Base-by-base conservation (phyloP, 345 rosid species). In the Salix caprea region DNA sequence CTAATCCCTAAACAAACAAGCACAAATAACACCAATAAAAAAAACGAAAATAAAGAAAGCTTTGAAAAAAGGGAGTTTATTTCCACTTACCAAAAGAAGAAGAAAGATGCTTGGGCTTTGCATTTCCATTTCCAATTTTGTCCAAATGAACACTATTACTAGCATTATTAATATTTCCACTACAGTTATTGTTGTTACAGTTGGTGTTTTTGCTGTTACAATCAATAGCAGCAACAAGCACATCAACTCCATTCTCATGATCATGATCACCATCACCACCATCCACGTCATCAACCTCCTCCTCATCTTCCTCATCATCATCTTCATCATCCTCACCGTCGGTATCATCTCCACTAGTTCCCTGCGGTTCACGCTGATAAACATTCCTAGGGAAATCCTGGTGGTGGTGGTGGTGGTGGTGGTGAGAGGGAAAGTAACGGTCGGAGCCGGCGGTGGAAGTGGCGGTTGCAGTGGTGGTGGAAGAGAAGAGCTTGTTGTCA, bases 341-440 rank as follows among this genome's bases (percentile, higher is more conserved):
- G 16, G 66, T 23, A 0, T 84, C 91, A 1, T 88, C 89, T 3
- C 80, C 89, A 28, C 66, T 62, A 26, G 30, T 28, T 62, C 30
- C 66, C 79, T 5, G 85, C 61, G 24, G 66, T 24, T 37, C 42
- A 13, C 61, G 44, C 56, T 72, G 56, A 52, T 23, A 76, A 36
- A 76, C 56, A 39, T 54, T 76, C 73, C 78, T 65, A 11, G 67
- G 50, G 78, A 76, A 68, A 26, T 78, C 67, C 69, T 65, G 79
- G 52, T 39, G 44, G 69, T 26, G 62, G 60, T 32, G 44, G 69
- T 26, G 62, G 60, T 32, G 77, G 61, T 36, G 70, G 23, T 9
- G 26, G 74, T 80, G 88, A 2, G 87, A 52, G 14, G 83, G 78
- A 73, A 91, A 92, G 78, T 46, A 87, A 16, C 94, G 87, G 74